Percentiles rank a stretch among this genome's conserved stretches.
These are phyloP conservation scores for Zanthoxylum bungeanum DNA, from an alignment of 345 rosid genomes.

Conservation along the genomic window DNA sequence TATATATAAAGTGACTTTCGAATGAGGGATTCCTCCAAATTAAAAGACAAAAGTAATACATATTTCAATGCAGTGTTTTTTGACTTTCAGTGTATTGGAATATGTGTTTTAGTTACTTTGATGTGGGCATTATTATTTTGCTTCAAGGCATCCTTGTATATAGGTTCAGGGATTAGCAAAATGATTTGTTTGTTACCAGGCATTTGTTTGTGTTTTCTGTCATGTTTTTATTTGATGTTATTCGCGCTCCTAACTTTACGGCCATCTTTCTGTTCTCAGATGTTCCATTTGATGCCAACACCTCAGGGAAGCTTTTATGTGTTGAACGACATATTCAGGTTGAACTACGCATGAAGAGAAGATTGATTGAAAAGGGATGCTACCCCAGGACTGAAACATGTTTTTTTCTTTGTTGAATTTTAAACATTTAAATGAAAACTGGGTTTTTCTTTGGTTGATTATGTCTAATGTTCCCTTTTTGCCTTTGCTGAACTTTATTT, in stretches of 20 bases:
- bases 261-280: conserved; percentile 39
- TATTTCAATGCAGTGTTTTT: too few relatives aligned
- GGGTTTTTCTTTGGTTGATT: conserved; percentile 13
- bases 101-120: neutral
- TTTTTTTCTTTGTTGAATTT: conserved; percentile 20
- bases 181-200: neutral
- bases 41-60: too few relatives aligned
- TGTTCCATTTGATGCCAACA: conserved; percentile 98
- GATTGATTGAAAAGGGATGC: neutral
- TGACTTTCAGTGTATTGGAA: too few relatives aligned
- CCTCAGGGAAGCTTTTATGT: conserved; percentile 89
- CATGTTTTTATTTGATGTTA: neutral
- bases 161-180: neutral
- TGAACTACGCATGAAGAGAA: conserved; percentile 75
- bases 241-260: conserved; percentile 9
- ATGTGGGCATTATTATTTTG: neutral
- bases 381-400: conserved; percentile 7
- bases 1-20: neutral
- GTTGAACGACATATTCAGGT: conserved; percentile 85
- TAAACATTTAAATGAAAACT: conserved; percentile 17
- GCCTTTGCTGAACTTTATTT: conserved; percentile 13
- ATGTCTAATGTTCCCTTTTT: conserved; percentile 21
- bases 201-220: neutral
- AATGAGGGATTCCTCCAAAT: too few relatives aligned
- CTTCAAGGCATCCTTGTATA: neutral